Conservation (phyloP, 306 rosid species). For the Citrullus colocynthis region DNA sequence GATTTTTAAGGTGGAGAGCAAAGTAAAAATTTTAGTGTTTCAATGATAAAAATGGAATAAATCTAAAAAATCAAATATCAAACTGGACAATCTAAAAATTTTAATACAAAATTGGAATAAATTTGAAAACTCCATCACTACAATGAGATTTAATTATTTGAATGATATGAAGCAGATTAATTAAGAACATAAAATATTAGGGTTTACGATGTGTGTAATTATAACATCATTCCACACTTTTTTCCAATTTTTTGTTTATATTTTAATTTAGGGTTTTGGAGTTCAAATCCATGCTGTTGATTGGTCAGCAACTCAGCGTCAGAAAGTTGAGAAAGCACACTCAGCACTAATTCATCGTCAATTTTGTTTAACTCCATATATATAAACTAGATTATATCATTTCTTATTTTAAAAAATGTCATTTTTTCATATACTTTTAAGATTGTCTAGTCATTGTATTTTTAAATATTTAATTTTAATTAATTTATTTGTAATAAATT, state of each 20-base stretch:
- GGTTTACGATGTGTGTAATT: background rate
- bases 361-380: background rate
- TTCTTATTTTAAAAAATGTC: too few relatives aligned
- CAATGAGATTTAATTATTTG: too few relatives aligned
- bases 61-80: too few relatives aligned
- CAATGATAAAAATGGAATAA: too few relatives aligned
- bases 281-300: conserved; percentile 2
- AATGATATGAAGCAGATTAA: background rate
- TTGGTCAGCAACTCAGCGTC: conserved; percentile 16
- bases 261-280: background rate
- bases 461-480: too few relatives aligned
- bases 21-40: too few relatives aligned
- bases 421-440: too few relatives aligned
- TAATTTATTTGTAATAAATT: too few relatives aligned
- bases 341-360: conserved; percentile 10
- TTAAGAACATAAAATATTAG: background rate
- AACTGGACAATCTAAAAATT: too few relatives aligned
- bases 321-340: conserved; percentile 8
- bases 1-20: too few relatives aligned
- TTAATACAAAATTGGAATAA: too few relatives aligned
- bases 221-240: background rate
- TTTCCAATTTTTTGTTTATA: background rate
- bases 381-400: background rate
- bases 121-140: background rate
- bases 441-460: too few relatives aligned